Evolutionary conservation across 192 early-diverging fungal genomes (phyloP).

Genomic region (Gonapodya prolifera): DNA sequence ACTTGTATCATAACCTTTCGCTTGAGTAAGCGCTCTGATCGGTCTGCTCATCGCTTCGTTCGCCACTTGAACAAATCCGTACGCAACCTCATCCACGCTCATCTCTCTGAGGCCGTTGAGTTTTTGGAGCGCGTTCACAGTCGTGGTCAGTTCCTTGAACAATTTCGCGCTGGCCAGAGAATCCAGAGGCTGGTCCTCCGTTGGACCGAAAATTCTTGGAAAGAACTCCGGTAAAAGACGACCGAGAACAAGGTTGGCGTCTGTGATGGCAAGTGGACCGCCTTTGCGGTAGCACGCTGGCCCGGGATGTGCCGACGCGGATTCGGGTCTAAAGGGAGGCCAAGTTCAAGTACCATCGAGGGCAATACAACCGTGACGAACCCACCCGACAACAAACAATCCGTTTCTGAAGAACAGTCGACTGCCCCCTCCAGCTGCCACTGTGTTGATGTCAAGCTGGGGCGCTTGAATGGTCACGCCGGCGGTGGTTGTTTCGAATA

Average conservation of each 20-base stretch:
- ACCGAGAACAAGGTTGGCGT: constrained; percentile 85
- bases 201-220: constrained; percentile 85
- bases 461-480: constrained; percentile 90
- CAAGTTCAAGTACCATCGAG: neutral
- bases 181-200: constrained; percentile 72
- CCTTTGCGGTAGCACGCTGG: constrained; percentile 91
- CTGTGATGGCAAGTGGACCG: constrained; percentile 87
- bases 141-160: constrained; percentile 49
- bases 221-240: constrained; percentile 75
- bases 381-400: constrained; percentile 80
- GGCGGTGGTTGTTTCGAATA: constrained; percentile 87
- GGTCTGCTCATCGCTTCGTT: constrained; percentile 95
- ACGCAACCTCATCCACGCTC: constrained; percentile 75
- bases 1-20: constrained; percentile 74
- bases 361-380: neutral
- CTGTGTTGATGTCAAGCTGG: constrained; percentile 90
- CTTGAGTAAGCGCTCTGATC: constrained; percentile 84
- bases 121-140: constrained; percentile 41
- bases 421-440: constrained; percentile 94
- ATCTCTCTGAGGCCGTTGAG: constrained; percentile 19
- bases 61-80: constrained; percentile 89
- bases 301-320: constrained; percentile 86
- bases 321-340: constrained; percentile 35
- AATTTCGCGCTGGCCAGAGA: constrained; percentile 36
- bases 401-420: constrained; percentile 84